These are phyloP conservation scores for Termitomyces heimii DNA, from an alignment of 768 basidiomycete genomes.

Conservation along the genomic window DNA sequence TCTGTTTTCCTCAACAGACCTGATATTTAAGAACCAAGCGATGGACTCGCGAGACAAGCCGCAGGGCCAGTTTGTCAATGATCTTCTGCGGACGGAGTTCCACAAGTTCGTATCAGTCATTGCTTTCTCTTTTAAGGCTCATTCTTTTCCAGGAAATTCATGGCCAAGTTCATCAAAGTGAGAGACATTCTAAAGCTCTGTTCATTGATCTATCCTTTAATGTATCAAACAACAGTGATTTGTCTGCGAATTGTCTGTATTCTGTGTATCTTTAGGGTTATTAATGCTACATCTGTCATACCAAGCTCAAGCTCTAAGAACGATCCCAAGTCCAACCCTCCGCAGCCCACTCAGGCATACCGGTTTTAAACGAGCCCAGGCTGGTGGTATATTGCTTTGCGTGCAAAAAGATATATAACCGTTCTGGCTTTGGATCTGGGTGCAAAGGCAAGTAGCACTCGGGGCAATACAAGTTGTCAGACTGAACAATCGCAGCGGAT, in stretches of 20 bases:
- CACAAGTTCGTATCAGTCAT: slow-evolving; percentile 62
- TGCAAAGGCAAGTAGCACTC: slow-evolving; percentile 92
- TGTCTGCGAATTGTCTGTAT: slow-evolving; percentile 5
- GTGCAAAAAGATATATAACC: slow-evolving; percentile 93
- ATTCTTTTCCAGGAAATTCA: slow-evolving; percentile 64
- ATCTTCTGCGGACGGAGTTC: slow-evolving; percentile 89
- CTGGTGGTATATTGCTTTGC: slow-evolving; percentile 80
- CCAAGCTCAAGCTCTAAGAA: slow-evolving; percentile 12
- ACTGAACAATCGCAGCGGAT: slow-evolving; percentile 29
- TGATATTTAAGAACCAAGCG: slow-evolving; percentile 97
- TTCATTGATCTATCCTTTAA: not conserved
- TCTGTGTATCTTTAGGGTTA: slow-evolving; percentile 8
- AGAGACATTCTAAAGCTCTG: not conserved
- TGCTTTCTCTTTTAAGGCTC: not conserved
- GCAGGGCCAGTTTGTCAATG: slow-evolving; percentile 88
- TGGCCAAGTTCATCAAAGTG: slow-evolving; percentile 89
- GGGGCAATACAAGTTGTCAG: slow-evolving; percentile 63
- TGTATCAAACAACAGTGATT: not conserved
- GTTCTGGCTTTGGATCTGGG: slow-evolving; percentile 89
- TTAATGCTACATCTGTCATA: slow-evolving; percentile 2
- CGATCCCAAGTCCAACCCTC: slow-evolving; percentile 68
- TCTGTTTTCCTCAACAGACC: not conserved
- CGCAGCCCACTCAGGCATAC: slow-evolving; percentile 85
- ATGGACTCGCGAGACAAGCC: slow-evolving; percentile 56
- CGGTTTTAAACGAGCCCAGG: slow-evolving; percentile 79